These are phyloP conservation scores for Phytophthora idaei DNA, from an alignment of 352 stramenopile genomes.

Conservation along the genomic window DNA sequence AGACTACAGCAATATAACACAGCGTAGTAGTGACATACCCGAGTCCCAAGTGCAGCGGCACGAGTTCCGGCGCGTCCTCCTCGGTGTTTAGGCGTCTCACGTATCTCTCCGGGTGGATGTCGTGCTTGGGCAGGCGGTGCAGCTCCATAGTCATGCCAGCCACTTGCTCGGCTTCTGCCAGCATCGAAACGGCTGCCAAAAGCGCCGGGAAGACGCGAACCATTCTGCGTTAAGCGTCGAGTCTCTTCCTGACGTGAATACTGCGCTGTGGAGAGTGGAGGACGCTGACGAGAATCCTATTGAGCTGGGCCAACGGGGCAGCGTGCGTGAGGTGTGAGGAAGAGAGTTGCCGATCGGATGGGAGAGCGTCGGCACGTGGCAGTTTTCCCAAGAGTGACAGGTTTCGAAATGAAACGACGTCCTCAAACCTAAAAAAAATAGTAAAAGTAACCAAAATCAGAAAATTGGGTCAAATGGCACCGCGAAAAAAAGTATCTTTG, in stretches of 20 bases:
- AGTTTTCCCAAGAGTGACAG: constrained; percentile 29
- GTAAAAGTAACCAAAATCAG: constrained; percentile 1
- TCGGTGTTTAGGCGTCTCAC: constrained; percentile 44
- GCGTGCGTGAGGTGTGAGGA: neutral
- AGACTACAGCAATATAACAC: neutral
- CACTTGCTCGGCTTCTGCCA: constrained; percentile 8
- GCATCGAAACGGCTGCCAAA: constrained; percentile 10
- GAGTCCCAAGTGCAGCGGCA: constrained; percentile 72
- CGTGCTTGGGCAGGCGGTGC: constrained; percentile 43
- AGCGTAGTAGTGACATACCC: constrained; percentile 34
- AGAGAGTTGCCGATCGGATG: constrained; percentile 20
- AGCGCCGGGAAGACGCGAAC: constrained; percentile 26
- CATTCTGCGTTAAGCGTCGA: constrained; percentile 21
- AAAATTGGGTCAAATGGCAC: constrained; percentile 15
- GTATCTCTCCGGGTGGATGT: constrained; percentile 50
- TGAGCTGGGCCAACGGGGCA: neutral
- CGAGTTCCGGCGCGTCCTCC: constrained; percentile 49
- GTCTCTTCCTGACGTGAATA: constrained; percentile 11
- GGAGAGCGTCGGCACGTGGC: constrained; percentile 39
- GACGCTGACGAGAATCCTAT: neutral
- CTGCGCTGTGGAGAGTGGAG: neutral
- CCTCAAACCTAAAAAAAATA: constrained; percentile 16
- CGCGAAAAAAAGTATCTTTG: constrained; percentile 33
- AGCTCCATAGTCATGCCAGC: constrained; percentile 46
- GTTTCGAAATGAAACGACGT: constrained; percentile 11